Conservation (phyloP, 2,329 filamentous ascomycete genomes). For the Neofusicoccum kwambonambiense region DNA sequence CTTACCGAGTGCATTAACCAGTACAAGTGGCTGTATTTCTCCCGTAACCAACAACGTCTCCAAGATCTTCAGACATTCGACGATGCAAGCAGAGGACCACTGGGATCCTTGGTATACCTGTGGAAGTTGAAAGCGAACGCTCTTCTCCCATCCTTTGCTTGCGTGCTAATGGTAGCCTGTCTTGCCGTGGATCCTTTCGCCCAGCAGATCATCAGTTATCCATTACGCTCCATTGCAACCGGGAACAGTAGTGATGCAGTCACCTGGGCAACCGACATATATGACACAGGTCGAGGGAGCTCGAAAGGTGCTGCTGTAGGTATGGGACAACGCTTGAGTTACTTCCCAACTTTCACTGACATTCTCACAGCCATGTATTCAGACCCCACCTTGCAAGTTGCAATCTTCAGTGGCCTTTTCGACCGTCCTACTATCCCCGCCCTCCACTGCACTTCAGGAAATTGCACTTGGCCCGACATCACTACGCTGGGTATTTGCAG, state of each 20-base stretch:
- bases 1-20: conserved; percentile 35
- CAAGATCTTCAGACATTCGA: conserved; percentile 30
- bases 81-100: conserved; percentile 27
- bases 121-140: background rate
- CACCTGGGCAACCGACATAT: background rate
- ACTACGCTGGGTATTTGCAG: conserved; percentile 19
- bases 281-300: background rate
- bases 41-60: conserved; percentile 20
- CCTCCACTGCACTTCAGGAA: conserved; percentile 16
- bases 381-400: background rate
- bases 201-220: background rate
- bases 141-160: background rate
- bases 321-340: background rate
- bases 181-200: background rate
- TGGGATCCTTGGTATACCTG: background rate
- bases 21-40: conserved; percentile 37
- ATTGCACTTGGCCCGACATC: conserved; percentile 19
- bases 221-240: background rate
- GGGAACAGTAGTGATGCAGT: background rate
- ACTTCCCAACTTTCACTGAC: background rate
- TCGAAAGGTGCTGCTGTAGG: background rate
- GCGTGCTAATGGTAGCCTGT: background rate
- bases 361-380: background rate
- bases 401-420: background rate
- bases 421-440: background rate